Evolutionary conservation across 2,329 filamentous ascomycete species (phyloP).

Genomic region (Pyricularia pennisetigena): DNA sequence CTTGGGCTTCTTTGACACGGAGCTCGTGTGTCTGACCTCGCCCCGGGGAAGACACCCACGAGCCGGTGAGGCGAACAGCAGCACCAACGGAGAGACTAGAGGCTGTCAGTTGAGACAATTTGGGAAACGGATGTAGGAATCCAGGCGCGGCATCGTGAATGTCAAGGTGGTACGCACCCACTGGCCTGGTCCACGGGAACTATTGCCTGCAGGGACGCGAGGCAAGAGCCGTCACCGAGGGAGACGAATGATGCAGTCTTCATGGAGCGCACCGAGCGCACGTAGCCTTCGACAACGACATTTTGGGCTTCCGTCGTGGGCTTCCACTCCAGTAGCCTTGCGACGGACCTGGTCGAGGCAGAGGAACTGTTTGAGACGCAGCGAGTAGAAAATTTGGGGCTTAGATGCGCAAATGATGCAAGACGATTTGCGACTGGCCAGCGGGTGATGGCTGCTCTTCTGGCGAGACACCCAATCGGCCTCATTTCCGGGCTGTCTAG

Average conservation of each 20-base stretch:
- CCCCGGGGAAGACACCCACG: constrained; percentile 64
- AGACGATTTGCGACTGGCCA: not conserved
- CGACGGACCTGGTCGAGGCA: constrained; percentile 32
- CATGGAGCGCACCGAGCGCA: constrained; percentile 78
- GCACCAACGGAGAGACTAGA: constrained; percentile 70
- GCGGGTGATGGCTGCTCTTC: not conserved
- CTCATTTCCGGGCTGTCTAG: constrained; percentile 4
- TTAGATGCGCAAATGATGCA: not conserved
- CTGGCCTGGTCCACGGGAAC: constrained; percentile 61
- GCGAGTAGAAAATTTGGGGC: not conserved
- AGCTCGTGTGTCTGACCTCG: constrained; percentile 71
- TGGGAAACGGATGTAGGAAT: constrained; percentile 5
- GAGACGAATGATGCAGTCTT: constrained; percentile 77
- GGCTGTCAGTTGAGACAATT: constrained; percentile 7
- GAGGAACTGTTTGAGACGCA: not conserved
- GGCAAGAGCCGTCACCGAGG: constrained; percentile 78
- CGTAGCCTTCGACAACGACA: constrained; percentile 64
- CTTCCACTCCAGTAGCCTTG: constrained; percentile 45
- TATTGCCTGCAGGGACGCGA: constrained; percentile 71
- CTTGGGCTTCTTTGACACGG: constrained; percentile 55
- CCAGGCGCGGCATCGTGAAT: not conserved
- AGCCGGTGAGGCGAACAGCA: constrained; percentile 67
- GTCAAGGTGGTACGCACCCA: constrained; percentile 45
- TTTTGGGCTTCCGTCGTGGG: constrained; percentile 32
- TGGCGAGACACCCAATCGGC: constrained; percentile 2